Percentiles rank a stretch among this genome's conserved stretches.
Conservation (phyloP, 2,329 filamentous ascomycete genomes). For the Capronia epimyces region DNA sequence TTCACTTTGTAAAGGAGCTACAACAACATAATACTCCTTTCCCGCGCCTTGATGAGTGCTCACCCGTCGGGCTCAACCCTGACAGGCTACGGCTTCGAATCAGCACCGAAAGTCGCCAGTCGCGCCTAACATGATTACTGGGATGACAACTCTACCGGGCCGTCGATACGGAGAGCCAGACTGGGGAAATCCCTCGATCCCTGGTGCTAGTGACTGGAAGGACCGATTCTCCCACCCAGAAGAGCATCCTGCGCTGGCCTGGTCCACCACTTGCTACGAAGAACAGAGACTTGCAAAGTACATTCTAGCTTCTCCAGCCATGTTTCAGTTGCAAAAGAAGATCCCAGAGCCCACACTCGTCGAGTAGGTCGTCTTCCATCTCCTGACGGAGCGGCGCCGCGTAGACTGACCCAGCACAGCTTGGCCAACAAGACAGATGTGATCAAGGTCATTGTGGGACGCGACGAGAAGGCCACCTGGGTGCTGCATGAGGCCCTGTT, state of each 20-base stretch:
- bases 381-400: too few relatives aligned
- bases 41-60: too few relatives aligned
- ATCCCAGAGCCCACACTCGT: too few relatives aligned
- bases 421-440: not conserved
- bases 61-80: too few relatives aligned
- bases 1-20: too few relatives aligned
- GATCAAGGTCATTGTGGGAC: constrained; percentile 7
- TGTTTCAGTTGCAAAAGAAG: too few relatives aligned
- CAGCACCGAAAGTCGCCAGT: too few relatives aligned
- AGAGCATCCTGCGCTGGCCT: not conserved
- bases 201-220: not conserved
- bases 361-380: too few relatives aligned
- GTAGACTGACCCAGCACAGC: too few relatives aligned
- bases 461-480: not conserved
- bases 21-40: too few relatives aligned
- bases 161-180: constrained; percentile 3
- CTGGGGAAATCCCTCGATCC: not conserved
- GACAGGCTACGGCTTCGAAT: too few relatives aligned
- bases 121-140: too few relatives aligned
- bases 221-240: not conserved
- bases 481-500: constrained; percentile 22
- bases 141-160: not conserved
- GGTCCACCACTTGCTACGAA: not conserved
- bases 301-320: not conserved
- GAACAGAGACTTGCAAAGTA: not conserved